Evolutionary conservation across 345 rosid species (phyloP).

Genomic region (Schrenkiella parvula): DNA sequence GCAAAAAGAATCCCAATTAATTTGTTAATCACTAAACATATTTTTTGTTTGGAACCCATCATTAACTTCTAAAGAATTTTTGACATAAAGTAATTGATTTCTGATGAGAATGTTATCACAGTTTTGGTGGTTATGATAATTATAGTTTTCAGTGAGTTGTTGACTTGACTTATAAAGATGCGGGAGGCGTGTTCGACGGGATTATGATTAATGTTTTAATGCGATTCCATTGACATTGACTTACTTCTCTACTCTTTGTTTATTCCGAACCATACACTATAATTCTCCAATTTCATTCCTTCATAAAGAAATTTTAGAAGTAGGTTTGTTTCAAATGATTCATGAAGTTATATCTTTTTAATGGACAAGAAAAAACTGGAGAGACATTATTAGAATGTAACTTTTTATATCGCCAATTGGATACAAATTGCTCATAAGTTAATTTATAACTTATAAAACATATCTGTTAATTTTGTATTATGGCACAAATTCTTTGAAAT

Average conservation of each 20-base stretch:
- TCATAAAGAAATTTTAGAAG: neutral
- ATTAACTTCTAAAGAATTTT: neutral
- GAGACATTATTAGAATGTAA: no score
- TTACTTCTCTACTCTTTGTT: neutral
- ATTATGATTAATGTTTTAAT: neutral
- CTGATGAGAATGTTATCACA: neutral
- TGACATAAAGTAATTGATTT: neutral
- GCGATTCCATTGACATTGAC: conserved; percentile 16
- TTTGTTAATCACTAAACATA: no score
- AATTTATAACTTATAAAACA: no score
- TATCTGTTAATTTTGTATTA: no score
- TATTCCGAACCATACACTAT: neutral
- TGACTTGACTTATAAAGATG: conserved; percentile 18
- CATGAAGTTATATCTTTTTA: neutral
- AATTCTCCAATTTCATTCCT: neutral
- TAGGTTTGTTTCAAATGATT: neutral
- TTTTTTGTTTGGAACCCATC: no score
- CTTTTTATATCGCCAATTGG: no score
- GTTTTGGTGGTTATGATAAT: neutral
- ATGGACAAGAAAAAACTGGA: neutral
- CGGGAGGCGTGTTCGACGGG: conserved; percentile 18
- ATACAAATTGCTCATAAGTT: no score
- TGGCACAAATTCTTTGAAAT: no score
- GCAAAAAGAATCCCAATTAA: no score
- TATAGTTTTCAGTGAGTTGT: conserved; percentile 8